Base-by-base conservation (phyloP, 2,329 filamentous ascomycete species). In the Pestalotiopsis sp. region DNA sequence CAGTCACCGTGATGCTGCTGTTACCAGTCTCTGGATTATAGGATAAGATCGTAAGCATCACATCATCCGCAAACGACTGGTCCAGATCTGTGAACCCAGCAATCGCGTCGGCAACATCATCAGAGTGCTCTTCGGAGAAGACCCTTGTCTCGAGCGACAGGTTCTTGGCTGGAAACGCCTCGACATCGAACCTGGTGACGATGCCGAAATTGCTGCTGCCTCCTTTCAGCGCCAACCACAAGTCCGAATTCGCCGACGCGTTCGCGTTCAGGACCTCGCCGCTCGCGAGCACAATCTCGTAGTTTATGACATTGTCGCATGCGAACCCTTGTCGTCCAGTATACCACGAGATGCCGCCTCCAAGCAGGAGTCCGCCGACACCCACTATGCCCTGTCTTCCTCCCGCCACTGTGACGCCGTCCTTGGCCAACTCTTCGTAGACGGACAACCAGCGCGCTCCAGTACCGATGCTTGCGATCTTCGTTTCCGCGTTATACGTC, bases 171-270 rank as follows among this genome's bases (percentile, higher is more conserved):
- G 71, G 73, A 63, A 75, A 72, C 0, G 81, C 77, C 60, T 77
- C 70, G 65, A 82, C 71, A 36, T 79, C 76, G 68, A 81, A 80
- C 3, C 73, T 72, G 13, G 82, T 80, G 3, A 81, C 78, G 66
- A 82, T 78, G 45, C 83, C 84, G 66, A 84, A 84, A 70, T 86
- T 87, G 73, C 77, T 82, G 36, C 79, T 76, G 11, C 85, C 85
- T 4, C 85, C 85, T 66, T 84, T 82, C 1, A 86, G 77, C 3
- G 84, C 84, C 68, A 75, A 78, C 74, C 77, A 86, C 3, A 87
- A 76, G 69, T 86, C 84, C 0, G 77, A 31, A 66, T 86, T 80
- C 0, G 75, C 67, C 0, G 12, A 81, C 83, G 25, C 27, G 14
- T 39, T 62, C 0, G 59, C 59, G 3, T 82, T 80, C 63, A 85